phyloP scores from a whole-genome alignment of 1,284 basidiomycete species.

The Lentinula novae-zelandiae region DNA sequence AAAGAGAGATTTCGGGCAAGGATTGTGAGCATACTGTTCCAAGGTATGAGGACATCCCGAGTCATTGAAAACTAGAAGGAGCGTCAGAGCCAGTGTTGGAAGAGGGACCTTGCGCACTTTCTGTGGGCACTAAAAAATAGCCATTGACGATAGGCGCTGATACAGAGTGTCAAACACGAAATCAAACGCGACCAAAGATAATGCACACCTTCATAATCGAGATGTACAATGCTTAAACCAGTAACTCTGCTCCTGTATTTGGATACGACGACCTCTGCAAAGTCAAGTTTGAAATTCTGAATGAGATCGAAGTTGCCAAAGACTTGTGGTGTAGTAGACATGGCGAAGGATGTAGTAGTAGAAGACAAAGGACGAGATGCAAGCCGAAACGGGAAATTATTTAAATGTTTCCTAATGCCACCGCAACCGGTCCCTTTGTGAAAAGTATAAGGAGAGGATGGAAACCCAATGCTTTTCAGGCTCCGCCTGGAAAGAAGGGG shows the following conservation, averaged over 20 bases:
- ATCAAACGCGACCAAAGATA: neutral
- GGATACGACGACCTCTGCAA: constrained; percentile 73
- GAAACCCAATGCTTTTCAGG: neutral
- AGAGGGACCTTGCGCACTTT: constrained; percentile 56
- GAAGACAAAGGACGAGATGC: constrained; percentile 5
- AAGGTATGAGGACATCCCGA: constrained; percentile 92
- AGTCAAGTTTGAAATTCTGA: constrained; percentile 67
- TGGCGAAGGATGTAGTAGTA: constrained; percentile 17
- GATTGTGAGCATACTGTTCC: constrained; percentile 61
- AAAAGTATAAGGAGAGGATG: neutral
- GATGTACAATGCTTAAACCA: constrained; percentile 76
- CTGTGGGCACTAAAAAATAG: constrained; percentile 90
- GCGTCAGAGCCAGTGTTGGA: constrained; percentile 4
- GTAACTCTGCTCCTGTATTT: constrained; percentile 83
- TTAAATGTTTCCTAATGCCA: neutral
- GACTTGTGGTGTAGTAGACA: constrained; percentile 26
- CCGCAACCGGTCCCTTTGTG: neutral
- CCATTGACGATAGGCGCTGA: constrained; percentile 88
- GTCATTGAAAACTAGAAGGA: constrained; percentile 78
- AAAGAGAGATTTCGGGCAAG: neutral
- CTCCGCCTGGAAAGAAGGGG: neutral
- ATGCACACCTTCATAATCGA: constrained; percentile 74
- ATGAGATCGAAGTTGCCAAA: constrained; percentile 81
- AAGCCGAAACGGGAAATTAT: constrained; percentile 3
- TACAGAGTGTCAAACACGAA: constrained; percentile 11